Base-by-base conservation (phyloP, 306 rosid species). In the Dalbergia oliveri region DNA sequence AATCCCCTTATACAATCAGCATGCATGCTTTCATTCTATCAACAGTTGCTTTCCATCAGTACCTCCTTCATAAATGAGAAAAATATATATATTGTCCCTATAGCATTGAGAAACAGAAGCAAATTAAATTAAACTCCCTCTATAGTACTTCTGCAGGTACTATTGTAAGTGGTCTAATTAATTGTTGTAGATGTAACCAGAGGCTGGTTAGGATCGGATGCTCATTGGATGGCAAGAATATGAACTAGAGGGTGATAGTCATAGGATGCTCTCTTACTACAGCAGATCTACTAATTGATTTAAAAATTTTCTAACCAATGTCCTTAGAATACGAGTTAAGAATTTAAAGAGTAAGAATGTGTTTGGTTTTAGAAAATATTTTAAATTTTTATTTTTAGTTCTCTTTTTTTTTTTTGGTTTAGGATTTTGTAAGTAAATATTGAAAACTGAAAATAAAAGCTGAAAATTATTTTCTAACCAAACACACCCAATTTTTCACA, bases 1-100 rank as follows among this genome's bases (percentile, higher is more conserved):
- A 79, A 84, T 79, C 54, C 62, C 66, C 34, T 44, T 56, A 19
- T 54, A 53, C 71, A 49, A 75, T 62, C 75, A 63, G 75, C 53
- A 79, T 79, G 87, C 69, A 67, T 79, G 84, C 59, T 77, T 79
- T 75, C 82, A 79, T 75, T 84, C 83, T 69, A 66, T 75, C 87
- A 84, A 80, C 44, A 18, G 78, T 79, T 67, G 78, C 87, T 84
- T 74, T 84, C 81, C 41, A 62, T 26, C 69, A 11, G 81, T 75
- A 67, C 85, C 71, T 56, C 74, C 54, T 59, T 62, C 69, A 77
- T 54, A 53, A 82, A 63, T 63, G 57, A 64, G 60, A 26, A 50
- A 37, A n/a, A n/a, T n/a, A n/a, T n/a, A 41, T 15, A 47, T 14
- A 26, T 66, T 7, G 65, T 67, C 64, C 57, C 49, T 58, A 57